Conservation (phyloP, 148 eudicot species). For the Silene uniflora region DNA sequence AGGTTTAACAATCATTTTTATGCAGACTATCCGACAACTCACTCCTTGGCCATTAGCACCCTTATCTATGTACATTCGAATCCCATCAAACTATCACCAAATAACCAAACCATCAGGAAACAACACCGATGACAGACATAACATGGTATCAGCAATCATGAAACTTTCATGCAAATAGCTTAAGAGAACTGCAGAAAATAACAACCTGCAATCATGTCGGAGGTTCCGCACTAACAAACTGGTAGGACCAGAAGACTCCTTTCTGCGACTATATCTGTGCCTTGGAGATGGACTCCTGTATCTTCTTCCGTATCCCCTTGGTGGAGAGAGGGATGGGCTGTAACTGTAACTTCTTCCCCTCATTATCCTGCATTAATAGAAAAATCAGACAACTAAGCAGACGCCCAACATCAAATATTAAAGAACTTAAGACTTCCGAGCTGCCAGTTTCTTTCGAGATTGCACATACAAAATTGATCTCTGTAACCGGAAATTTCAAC, state of each 20-base stretch:
- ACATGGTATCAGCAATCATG: background rate
- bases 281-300: constrained; percentile 77
- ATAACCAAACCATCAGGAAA: no score
- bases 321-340: constrained; percentile 88
- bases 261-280: constrained; percentile 48
- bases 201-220: constrained; percentile 76
- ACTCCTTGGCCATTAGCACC: no score
- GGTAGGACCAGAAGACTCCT: constrained; percentile 50
- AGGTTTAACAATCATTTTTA: no score
- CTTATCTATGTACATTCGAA: no score
- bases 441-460: no score
- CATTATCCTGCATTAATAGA: constrained; percentile 35
- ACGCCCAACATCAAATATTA: background rate
- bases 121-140: no score
- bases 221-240: constrained; percentile 88
- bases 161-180: background rate
- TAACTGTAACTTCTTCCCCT: constrained; percentile 84
- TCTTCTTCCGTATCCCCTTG: constrained; percentile 58
- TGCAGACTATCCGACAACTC: no score
- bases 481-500: no score
- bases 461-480: no score
- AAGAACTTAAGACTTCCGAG: background rate
- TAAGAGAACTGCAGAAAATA: background rate
- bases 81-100: no score
- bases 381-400: background rate